phyloP scores from a whole-genome alignment of 1,139 yeast species.

The Keqinozyma sinolaborantium region DNA sequence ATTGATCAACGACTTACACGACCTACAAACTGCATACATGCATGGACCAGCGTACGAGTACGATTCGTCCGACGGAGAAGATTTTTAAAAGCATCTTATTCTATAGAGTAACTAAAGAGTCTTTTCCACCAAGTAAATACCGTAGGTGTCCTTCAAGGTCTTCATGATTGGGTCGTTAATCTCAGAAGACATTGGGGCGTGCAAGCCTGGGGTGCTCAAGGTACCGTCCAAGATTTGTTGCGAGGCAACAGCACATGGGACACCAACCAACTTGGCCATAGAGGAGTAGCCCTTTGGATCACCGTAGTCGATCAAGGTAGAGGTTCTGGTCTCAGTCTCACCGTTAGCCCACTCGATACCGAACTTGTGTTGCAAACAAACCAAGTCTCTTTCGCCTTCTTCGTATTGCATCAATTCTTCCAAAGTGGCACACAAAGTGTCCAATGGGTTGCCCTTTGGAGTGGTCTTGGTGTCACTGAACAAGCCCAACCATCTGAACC shows the following conservation, averaged over 20 bases:
- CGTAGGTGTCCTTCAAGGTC: constrained; percentile 85
- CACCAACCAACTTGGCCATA: constrained; percentile 98
- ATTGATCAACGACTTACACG: constrained; percentile 50
- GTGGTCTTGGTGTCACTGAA: constrained; percentile 72
- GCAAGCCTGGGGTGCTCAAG: constrained; percentile 68
- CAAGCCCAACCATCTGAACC: constrained; percentile 92
- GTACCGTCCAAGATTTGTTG: constrained; percentile 83
- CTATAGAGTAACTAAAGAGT: constrained; percentile 33
- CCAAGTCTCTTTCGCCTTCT: constrained; percentile 93
- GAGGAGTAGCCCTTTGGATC: constrained; percentile 92
- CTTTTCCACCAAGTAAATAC: constrained; percentile 86
- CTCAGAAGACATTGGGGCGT: constrained; percentile 91
- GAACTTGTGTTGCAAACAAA: constrained; percentile 93
- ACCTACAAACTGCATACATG: constrained; percentile 7
- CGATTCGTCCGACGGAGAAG: constrained; percentile 15
- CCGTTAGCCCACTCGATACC: constrained; percentile 98
- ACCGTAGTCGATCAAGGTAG: constrained; percentile 94
- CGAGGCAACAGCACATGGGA: constrained; percentile 96
- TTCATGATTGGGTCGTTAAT: constrained; percentile 88
- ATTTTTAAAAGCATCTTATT: constrained; percentile 3
- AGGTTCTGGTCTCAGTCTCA: constrained; percentile 82
- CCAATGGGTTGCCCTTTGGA: constrained; percentile 93
- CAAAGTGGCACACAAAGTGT: constrained; percentile 92
- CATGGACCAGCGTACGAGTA: constrained; percentile 14
- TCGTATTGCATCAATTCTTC: constrained; percentile 96